Conservation (phyloP, 495 filamentous ascomycete species). For the Aspergillus affinis region DNA sequence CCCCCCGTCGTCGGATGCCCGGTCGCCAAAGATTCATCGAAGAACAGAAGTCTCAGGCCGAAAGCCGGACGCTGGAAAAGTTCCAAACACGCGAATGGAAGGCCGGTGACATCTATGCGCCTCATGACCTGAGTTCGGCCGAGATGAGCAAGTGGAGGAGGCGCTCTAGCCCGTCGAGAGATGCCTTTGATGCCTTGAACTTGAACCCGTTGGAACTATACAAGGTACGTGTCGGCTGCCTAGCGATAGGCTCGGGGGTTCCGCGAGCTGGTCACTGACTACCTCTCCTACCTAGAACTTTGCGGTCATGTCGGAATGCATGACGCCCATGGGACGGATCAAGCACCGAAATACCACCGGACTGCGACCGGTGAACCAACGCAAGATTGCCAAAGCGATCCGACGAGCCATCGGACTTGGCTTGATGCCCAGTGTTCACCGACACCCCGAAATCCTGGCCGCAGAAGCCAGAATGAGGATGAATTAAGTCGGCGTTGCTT, state of each 20-base stretch:
- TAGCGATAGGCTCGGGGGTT: background rate
- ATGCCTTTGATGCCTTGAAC: conserved; percentile 78
- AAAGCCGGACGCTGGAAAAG: conserved; percentile 38
- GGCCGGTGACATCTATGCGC: conserved; percentile 82
- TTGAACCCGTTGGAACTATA: conserved; percentile 83
- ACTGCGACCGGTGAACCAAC: conserved; percentile 83
- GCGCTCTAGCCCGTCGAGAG: conserved; percentile 48
- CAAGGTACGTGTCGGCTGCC: conserved; percentile 55
- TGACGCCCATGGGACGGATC: conserved; percentile 82
- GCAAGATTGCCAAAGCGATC: conserved; percentile 89
- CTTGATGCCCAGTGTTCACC: conserved; percentile 87
- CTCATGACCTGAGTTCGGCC: conserved; percentile 74
- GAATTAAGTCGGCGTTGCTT: conserved; percentile 22
- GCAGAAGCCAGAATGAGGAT: conserved; percentile 32
- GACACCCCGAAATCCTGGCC: conserved; percentile 83
- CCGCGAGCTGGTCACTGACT: background rate
- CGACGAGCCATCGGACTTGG: conserved; percentile 84
- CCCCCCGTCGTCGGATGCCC: conserved; percentile 27
- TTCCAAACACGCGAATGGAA: conserved; percentile 58
- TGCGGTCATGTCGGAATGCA: conserved; percentile 85
- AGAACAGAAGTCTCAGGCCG: conserved; percentile 38
- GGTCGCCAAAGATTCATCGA: conserved; percentile 39
- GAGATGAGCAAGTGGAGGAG: conserved; percentile 72
- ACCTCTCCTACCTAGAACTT: conserved; percentile 67
- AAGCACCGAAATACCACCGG: conserved; percentile 72